Base-by-base conservation (phyloP, 441 rosid species). In the Bruguiera hainesii region DNA sequence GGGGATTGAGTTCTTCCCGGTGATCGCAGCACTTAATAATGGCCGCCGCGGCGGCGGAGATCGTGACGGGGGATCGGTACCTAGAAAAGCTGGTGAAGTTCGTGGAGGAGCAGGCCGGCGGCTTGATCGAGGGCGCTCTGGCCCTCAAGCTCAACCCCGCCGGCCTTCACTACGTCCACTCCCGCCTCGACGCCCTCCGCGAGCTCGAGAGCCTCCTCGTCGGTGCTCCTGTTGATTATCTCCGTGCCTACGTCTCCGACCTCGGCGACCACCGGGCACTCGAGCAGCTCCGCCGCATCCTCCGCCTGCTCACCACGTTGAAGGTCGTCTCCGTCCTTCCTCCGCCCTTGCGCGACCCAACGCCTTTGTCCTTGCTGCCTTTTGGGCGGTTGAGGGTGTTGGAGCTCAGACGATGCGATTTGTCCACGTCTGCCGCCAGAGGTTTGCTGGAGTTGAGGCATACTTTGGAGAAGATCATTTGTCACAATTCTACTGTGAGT, bases 231-330 rank as follows among this genome's bases (percentile, higher is more conserved):
- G 90, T 95, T 28, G 98, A 95, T 71, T 95, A 90, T 72, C 96
- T 95, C 61, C 94, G 97, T 39, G 99, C 99, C 61, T 94, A 94
- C 67, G 83, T 94, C 6, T 91, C 97, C 19, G 97, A 94, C 79
- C 90, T 94, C 1, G 99, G 99, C 1, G 98, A 94, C 73, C 86
- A 85, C 80, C 92, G 99, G 7, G 99, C 99, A 0, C 92, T 94
- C 29, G 97, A 94, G 79, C 97, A 94, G 83, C 87, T 94, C 61
- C 89, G 96, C 20, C 82, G 99, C 71, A 89, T 94, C 28, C 88
- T 94, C 30, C 82, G 92, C 20, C 81, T 91, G 53, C 81, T 94
- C 6, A 86, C 98, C 55, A 77, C 88, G 31, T 78, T 94, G 53
- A 94, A 91, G 81, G 94, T 91, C 10, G 94, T 89, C 39, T 88